These are phyloP conservation scores for Populus hybrid DNA, from an alignment of 441 rosid genomes.

Conservation along the genomic window DNA sequence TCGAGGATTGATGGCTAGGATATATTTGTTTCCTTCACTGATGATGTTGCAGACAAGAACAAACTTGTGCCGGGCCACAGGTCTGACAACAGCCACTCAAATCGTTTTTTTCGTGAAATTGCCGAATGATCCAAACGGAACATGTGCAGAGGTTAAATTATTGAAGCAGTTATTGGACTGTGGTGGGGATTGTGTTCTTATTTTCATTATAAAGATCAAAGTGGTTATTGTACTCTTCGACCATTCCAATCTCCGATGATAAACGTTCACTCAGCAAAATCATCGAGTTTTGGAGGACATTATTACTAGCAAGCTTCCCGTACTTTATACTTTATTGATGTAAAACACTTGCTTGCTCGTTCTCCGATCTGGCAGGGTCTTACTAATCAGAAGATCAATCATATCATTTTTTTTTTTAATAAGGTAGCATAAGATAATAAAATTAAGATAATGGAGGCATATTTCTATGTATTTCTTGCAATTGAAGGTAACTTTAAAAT, in stretches of 20 bases:
- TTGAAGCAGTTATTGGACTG: not conserved
- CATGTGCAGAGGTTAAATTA: not conserved
- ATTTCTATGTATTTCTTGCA: not conserved
- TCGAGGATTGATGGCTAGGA: not conserved
- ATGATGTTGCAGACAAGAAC: not conserved
- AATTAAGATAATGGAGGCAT: not conserved
- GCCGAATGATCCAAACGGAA: not conserved
- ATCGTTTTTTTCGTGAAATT: not conserved
- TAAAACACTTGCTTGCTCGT: no score
- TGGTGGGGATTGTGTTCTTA: no score
- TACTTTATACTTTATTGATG: no score
- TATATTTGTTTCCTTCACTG: not conserved
- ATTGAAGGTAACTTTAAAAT: not conserved
- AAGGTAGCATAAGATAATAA: not conserved
- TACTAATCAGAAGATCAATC: no score
- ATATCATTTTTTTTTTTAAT: no score
- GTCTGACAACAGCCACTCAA: not conserved
- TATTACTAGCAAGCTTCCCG: no score
- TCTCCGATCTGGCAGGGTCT: no score
- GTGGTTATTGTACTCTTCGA: not conserved
- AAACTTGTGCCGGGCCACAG: not conserved
- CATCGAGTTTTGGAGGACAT: no score
- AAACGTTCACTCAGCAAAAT: not conserved
- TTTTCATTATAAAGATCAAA: not conserved
- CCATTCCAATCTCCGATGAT: not conserved